Base-by-base conservation (phyloP, 2,329 filamentous ascomycete genomes). In the Aspergillus sp. region DNA sequence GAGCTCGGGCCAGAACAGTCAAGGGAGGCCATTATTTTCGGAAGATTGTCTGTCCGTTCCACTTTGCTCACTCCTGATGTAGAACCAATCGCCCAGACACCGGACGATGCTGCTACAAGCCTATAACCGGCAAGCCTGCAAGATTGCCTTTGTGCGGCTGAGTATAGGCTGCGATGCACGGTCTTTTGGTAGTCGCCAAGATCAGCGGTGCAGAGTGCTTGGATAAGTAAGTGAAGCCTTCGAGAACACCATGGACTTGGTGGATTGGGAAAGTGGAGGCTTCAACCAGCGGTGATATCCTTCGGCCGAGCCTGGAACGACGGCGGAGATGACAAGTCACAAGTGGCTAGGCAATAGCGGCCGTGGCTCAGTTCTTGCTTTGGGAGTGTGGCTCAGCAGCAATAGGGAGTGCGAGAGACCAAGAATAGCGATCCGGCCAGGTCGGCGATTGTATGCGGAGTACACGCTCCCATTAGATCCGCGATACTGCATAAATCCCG, bases 191-290 rank as follows among this genome's bases (percentile, higher is more conserved):
- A 21, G 9, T 45, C 10, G 43, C 13, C 53, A 21, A 19, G 53
- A 55, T 55, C 53, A 45, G 28, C 53, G 53, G 10, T n/a, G 53
- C 53, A 21, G 9, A 32, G 28, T 36, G n/a, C 53, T 47, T 41
- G 41, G 41, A 45, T 21, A 13, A 41, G 53, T 23, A 45, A 55
- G 43, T 55, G 41, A 47, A 55, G 53, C 39, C 30, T 55, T 43
- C 39, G 43, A 43, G 52, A 45, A 55, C 21, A 28, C 21, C 7
- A 28, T 15, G 15, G n/a, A n/a, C 21, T 50, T 50, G 47, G 25
- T 30, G 21, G 19, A 50, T 50, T 30, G 25, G 47, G 23, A 17
- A 50, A 30, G 23, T 30, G 47, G 25, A 45, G 41, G 41, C 19
- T 21, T 21, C 41, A n/a, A 45, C 41, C 41, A 45, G 41, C 41